Evolutionary conservation across 768 basidiomycete genomes (phyloP).

Genomic region (Mrakia gelida): DNA sequence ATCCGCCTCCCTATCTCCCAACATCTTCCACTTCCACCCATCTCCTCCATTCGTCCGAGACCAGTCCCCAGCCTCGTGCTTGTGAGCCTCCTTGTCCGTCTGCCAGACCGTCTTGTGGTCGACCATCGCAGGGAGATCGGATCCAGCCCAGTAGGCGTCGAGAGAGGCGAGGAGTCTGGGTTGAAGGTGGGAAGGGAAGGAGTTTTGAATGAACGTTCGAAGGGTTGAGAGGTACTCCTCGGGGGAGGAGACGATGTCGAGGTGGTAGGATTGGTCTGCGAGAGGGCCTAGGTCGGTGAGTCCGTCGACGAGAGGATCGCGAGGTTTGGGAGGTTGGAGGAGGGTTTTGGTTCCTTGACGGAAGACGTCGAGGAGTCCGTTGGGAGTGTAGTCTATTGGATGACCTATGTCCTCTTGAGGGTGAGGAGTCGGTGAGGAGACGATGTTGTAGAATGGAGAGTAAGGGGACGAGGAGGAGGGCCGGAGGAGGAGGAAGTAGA

Average conservation of each 20-base stretch:
- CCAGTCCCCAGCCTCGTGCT: slow-evolving; percentile 4
- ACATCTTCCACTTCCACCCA: slow-evolving; percentile 23
- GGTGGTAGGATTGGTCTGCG: slow-evolving; percentile 17
- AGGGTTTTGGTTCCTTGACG: neutral
- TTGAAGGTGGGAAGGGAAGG: slow-evolving; percentile 7
- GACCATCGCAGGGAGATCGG: neutral
- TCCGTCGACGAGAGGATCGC: slow-evolving; percentile 4
- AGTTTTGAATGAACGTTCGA: neutral
- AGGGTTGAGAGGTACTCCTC: slow-evolving; percentile 9
- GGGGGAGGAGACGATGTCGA: neutral
- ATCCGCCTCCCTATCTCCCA: slow-evolving; percentile 20
- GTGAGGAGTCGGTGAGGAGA: neutral
- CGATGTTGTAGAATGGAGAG: neutral
- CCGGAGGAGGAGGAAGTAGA: slow-evolving; percentile 5
- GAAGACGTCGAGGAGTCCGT: neutral
- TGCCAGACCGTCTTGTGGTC: slow-evolving; percentile 21
- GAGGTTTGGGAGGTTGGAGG: neutral
- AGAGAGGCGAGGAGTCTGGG: neutral
- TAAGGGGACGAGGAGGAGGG: neutral
- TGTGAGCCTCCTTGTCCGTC: slow-evolving; percentile 16
- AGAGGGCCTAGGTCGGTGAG: slow-evolving; percentile 2
- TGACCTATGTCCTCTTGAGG: neutral
- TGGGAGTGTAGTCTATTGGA: neutral
- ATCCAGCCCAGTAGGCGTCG: neutral
- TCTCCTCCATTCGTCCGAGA: neutral